These are phyloP conservation scores for Salix caprea DNA, from an alignment of 345 rosid genomes.

Conservation along the genomic window DNA sequence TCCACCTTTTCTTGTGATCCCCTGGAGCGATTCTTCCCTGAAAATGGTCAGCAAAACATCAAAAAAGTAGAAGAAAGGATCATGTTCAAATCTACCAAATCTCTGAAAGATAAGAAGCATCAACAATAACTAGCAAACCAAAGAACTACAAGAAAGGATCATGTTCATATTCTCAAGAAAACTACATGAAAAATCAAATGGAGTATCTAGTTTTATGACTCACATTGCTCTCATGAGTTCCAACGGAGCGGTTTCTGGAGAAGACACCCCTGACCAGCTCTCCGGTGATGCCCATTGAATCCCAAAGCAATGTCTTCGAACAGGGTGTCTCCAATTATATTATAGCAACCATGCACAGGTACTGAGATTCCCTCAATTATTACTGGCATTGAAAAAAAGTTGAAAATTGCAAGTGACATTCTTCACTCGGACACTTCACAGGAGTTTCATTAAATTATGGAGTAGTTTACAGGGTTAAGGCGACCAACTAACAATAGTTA, in stretches of 20 bases:
- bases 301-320: slow-evolving; percentile 11
- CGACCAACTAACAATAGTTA: background rate
- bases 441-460: slow-evolving; percentile 6
- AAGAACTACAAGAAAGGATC: background rate
- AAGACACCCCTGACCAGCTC: slow-evolving; percentile 64
- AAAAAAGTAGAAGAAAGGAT: background rate
- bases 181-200: background rate
- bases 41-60: slow-evolving; percentile 3
- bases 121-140: no score
- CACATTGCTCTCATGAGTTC: slow-evolving; percentile 42
- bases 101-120: no score
- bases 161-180: background rate
- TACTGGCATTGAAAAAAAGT: slow-evolving; percentile 14
- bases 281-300: slow-evolving; percentile 70
- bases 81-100: background rate
- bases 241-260: slow-evolving; percentile 52
- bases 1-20: slow-evolving; percentile 59
- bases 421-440: slow-evolving; percentile 9
- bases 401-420: slow-evolving; percentile 27
- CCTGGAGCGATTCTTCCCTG: slow-evolving; percentile 46
- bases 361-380: slow-evolving; percentile 38
- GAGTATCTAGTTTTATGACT: slow-evolving; percentile 11
- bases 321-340: slow-evolving; percentile 25
- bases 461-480: background rate
- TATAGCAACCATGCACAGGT: slow-evolving; percentile 10